Conservation (phyloP, 805 yeast genomes). For the Schwanniomyces yamadae region DNA sequence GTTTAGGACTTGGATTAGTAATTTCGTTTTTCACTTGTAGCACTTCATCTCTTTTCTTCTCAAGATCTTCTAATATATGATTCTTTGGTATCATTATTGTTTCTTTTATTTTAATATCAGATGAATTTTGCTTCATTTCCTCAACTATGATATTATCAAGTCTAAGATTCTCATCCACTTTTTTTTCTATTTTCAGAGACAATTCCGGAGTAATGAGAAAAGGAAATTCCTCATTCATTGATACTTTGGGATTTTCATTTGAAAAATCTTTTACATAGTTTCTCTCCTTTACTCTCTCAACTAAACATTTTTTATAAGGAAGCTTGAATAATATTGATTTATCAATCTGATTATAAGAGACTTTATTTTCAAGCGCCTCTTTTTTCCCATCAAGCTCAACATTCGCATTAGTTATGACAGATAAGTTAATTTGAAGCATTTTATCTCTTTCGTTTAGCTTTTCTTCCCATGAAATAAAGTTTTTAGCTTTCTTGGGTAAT, state of each 20-base stretch:
- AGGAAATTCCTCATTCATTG: slow-evolving; percentile 9
- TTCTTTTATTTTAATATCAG: neutral
- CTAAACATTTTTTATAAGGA: slow-evolving; percentile 25
- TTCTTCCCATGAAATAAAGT: slow-evolving; percentile 39
- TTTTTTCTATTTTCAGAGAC: slow-evolving; percentile 16
- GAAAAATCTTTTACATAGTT: slow-evolving; percentile 4
- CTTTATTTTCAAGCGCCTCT: slow-evolving; percentile 6
- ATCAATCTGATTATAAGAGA: neutral
- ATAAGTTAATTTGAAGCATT: slow-evolving; percentile 19
- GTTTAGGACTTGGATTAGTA: slow-evolving; percentile 10
- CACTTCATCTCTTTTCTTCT: neutral
- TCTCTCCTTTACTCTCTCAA: slow-evolving; percentile 13
- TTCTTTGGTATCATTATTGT: neutral
- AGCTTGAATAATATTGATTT: slow-evolving; percentile 15
- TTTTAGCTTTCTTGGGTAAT: slow-evolving; percentile 25
- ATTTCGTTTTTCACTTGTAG: neutral
- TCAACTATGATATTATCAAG: neutral
- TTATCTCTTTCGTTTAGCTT: slow-evolving; percentile 31
- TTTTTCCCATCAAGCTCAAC: neutral
- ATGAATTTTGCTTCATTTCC: neutral
- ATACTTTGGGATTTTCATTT: slow-evolving; percentile 2
- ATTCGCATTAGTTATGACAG: slow-evolving; percentile 17
- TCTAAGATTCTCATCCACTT: slow-evolving; percentile 4
- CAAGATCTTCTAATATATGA: slow-evolving; percentile 6
- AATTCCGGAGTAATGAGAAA: slow-evolving; percentile 27